Evolutionary conservation across 2,329 filamentous ascomycete species (phyloP).

Genomic region (Colletotrichum liriopes): DNA sequence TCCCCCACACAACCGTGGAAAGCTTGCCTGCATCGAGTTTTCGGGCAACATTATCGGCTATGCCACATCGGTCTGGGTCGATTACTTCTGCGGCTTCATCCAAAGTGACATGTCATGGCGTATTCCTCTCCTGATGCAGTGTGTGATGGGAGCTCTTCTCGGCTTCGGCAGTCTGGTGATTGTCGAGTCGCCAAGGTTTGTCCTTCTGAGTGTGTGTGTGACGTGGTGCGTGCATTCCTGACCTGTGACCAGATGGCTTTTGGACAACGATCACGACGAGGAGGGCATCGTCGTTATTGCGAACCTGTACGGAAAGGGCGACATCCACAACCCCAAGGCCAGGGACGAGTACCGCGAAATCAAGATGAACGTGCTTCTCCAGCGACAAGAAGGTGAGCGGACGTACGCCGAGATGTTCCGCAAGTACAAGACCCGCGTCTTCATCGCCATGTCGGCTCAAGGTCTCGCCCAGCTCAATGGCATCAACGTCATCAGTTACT

Average conservation of each 20-base stretch:
- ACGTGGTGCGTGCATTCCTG: slow-evolving; percentile 20
- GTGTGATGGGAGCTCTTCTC: slow-evolving; percentile 90
- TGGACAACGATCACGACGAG: slow-evolving; percentile 98
- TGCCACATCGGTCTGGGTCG: slow-evolving; percentile 97
- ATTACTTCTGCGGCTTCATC: slow-evolving; percentile 97
- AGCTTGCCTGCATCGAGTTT: slow-evolving; percentile 97
- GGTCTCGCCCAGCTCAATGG: slow-evolving; percentile 96
- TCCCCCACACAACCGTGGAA: slow-evolving; percentile 94
- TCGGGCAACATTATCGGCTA: slow-evolving; percentile 98
- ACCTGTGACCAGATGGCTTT: slow-evolving; percentile 80
- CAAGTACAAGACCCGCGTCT: slow-evolving; percentile 90
- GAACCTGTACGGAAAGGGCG: slow-evolving; percentile 95
- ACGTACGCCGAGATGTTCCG: slow-evolving; percentile 95
- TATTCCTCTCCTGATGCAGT: slow-evolving; percentile 91
- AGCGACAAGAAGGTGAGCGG: slow-evolving; percentile 95
- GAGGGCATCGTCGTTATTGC: slow-evolving; percentile 99
- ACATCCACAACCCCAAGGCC: slow-evolving; percentile 93
- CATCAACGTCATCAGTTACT: slow-evolving; percentile 99
- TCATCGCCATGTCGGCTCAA: slow-evolving; percentile 99
- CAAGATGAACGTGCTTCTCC: slow-evolving; percentile 96
- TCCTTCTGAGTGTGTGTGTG: slow-evolving; percentile 6
- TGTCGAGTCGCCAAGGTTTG: slow-evolving; percentile 93
- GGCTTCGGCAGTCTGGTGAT: slow-evolving; percentile 91
- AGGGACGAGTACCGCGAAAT: slow-evolving; percentile 98
- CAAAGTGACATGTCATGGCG: slow-evolving; percentile 90